Evolutionary conservation across 163 green algal species (phyloP), one percentile per base, ranked within the genome.

Genomic region (Botryococcus braunii): DNA sequence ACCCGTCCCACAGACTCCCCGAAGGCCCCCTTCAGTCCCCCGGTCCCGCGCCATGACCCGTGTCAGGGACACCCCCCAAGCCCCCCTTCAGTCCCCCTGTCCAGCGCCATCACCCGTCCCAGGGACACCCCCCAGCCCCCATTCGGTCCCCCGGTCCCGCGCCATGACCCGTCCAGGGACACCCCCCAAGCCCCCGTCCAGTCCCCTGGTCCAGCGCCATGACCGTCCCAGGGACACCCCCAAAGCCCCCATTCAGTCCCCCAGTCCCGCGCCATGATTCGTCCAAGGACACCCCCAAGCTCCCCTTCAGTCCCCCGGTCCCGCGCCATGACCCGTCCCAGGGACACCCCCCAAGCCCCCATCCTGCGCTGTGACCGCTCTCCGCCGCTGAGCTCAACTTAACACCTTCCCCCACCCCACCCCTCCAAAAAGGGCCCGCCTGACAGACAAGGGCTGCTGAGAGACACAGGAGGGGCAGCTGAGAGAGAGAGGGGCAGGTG

Each of bases 41-140:
- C 73, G 91, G 52, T 91, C 89, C 23, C 72, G 66, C 66, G 76
- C 47, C 50, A 62, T 34, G 37, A 13, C 43, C 65, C 84, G 17
- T 38, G 13, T 23, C 5, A n/a, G 13, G 11, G 35, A n/a, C 31
- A 13, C 13, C 59, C 31, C 25, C 5, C 5, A 4, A 8, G 34
- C 31, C 32, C 35, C 31, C 32, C 34, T 31, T 37, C 59, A 52
- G 11, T 9, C 34, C 25, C 82, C 1, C 73, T 92, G 52, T 91
- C 89, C 23, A 72, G 66, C 66, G 76, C 47, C 50, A 62, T 34
- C 60, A 13, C 43, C 65, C 84, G 17, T 27, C 11, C 25, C 9
- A 71, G 0, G 31, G 11, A 25, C 11, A n/a, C 59, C 31, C 25
- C 5, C 5, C 4, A 8, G 34, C 31, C 32, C 35, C 31, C 32